Conservation (phyloP, 2,329 filamentous ascomycete genomes). For the Elsinoe arachidis region DNA sequence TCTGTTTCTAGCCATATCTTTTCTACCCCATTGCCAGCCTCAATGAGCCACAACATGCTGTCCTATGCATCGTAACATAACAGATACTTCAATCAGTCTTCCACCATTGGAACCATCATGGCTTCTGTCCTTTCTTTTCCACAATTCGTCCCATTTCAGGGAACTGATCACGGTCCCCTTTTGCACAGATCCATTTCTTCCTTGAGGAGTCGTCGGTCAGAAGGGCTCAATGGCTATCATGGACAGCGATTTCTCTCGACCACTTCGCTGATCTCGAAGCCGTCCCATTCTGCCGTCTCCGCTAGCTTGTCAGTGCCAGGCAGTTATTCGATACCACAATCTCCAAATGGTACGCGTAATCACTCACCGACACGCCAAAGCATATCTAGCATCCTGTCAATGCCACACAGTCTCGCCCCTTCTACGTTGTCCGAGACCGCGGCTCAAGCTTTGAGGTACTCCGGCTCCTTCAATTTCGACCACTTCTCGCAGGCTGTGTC, state of each 20-base stretch:
- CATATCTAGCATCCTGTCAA: neutral
- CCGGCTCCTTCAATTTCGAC: neutral
- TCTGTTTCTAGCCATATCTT: neutral
- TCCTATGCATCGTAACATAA: constrained; percentile 10
- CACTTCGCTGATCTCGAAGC: constrained; percentile 13
- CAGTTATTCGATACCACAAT: too few species aligned
- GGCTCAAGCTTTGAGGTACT: neutral
- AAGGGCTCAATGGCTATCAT: constrained; percentile 1
- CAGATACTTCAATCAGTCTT: constrained; percentile 8
- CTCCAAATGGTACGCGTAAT: neutral
- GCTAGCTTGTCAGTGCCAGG: neutral
- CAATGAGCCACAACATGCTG: neutral
- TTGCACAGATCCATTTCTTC: constrained; percentile 14
- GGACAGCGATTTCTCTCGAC: constrained; percentile 12
- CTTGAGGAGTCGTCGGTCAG: constrained; percentile 9
- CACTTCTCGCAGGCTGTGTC: neutral
- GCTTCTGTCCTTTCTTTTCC: constrained; percentile 18
- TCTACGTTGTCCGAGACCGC: neutral
- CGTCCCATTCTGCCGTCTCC: neutral
- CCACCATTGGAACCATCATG: constrained; percentile 11
- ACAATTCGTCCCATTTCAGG: constrained; percentile 6
- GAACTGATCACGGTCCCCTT: constrained; percentile 11
- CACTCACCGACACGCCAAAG: neutral
- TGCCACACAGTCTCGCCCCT: neutral
- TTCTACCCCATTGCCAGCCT: neutral